phyloP scores from a whole-genome alignment of 78 protist genomes.

The Cyanophora paradoxa region DNA sequence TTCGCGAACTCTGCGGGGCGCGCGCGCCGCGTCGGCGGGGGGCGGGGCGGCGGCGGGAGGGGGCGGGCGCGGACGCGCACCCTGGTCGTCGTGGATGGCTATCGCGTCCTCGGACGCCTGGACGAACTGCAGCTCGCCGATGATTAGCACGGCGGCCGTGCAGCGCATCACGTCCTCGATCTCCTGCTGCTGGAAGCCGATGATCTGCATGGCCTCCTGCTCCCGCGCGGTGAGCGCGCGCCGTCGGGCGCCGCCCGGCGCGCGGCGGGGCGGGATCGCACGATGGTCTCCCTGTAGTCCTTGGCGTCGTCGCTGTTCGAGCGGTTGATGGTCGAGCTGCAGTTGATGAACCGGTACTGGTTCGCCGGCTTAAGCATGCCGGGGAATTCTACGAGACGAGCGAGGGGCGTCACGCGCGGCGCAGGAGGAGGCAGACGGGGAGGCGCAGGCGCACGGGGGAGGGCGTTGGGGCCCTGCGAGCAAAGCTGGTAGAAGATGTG shows the following conservation, averaged over 20 bases:
- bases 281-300: no score
- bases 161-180: not conserved
- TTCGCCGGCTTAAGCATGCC: no score
- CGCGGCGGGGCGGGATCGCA: not conserved
- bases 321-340: no score
- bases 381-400: no score
- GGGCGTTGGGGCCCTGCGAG: not conserved
- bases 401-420: no score
- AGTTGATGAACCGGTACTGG: no score
- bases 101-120: no score
- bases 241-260: not conserved
- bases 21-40: not conserved
- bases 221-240: not conserved
- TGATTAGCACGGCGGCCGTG: no score
- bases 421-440: no score
- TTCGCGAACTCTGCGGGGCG: not conserved
- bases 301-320: no score
- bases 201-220: not conserved
- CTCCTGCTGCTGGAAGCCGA: not conserved
- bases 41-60: not conserved
- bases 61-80: not conserved
- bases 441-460: not conserved
- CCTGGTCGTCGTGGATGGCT: no score
- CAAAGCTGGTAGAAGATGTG: slow-evolving; percentile 90
- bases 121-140: no score